These are phyloP conservation scores for Brassica nigra DNA, from an alignment of 345 rosid genomes.

Conservation along the genomic window DNA sequence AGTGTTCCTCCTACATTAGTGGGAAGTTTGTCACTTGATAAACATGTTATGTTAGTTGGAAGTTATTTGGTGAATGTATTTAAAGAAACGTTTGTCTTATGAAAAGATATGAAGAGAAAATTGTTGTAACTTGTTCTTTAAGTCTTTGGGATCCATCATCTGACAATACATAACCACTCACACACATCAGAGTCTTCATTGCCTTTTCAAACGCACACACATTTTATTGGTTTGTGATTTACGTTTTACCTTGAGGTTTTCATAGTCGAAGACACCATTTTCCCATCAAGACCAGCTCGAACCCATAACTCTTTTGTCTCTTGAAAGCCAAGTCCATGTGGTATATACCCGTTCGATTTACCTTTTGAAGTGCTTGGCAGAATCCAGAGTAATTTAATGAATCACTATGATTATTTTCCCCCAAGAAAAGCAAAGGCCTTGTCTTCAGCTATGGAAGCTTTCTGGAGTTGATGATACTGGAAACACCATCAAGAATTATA, in stretches of 20 bases:
- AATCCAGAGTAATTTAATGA: slow-evolving; percentile 59
- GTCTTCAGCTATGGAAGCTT: slow-evolving; percentile 55
- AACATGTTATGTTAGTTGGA: no score
- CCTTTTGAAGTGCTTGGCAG: slow-evolving; percentile 70
- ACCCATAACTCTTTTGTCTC: slow-evolving; percentile 64
- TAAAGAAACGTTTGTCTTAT: no score
- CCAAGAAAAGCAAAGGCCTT: slow-evolving; percentile 62
- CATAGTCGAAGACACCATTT: slow-evolving; percentile 60
- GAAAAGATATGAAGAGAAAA: no score
- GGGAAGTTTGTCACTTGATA: no score
- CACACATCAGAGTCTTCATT: neutral
- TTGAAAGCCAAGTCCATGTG: slow-evolving; percentile 62
- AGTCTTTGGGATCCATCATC: no score
- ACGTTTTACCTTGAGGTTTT: no score
- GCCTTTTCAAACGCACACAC: no score
- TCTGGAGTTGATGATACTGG: slow-evolving; percentile 59
- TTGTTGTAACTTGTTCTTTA: no score
- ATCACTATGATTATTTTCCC: slow-evolving; percentile 48
- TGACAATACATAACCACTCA: slow-evolving; percentile 1
- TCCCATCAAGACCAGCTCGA: slow-evolving; percentile 60
- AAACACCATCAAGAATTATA: slow-evolving; percentile 11
- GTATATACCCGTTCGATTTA: slow-evolving; percentile 48
- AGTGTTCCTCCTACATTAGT: no score
- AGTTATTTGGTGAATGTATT: no score
- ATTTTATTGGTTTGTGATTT: neutral